These are phyloP conservation scores for Cryptomeria japonica DNA, from an alignment of 75 land plant species.

Conservation along the genomic window DNA sequence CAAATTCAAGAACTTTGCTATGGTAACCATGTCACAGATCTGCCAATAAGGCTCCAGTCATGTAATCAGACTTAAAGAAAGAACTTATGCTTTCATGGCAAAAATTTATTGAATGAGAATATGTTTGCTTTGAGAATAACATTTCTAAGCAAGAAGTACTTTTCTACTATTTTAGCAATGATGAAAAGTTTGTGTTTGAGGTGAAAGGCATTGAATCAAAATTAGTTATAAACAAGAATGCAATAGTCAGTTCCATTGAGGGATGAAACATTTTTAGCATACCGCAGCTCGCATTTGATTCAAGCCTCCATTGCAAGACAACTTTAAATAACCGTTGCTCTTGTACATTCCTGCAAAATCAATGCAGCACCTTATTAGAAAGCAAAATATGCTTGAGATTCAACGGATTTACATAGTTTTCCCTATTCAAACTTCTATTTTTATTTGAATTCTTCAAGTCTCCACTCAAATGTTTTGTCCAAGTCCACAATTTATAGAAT, in stretches of 20 bases:
- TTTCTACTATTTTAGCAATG: not conserved
- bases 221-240: not conserved
- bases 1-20: constrained; percentile 71
- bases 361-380: not conserved
- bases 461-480: not conserved
- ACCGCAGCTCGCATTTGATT: constrained; percentile 65
- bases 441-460: not conserved
- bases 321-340: constrained; percentile 52
- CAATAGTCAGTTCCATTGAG: not conserved
- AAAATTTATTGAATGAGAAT: not conserved
- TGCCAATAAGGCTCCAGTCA: constrained; percentile 18
- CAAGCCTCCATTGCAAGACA: constrained; percentile 59
- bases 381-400: not conserved
- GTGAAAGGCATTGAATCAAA: not conserved
- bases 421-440: not conserved
- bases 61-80: not conserved
- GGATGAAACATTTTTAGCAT: constrained; percentile 1
- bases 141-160: not conserved
- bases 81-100: not conserved
- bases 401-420: not conserved
- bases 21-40: constrained; percentile 91
- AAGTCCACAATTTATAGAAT: not conserved
- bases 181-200: not conserved
- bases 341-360: constrained; percentile 34
- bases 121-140: not conserved